These are phyloP conservation scores for Alternaria burnsii DNA, from an alignment of 2,329 filamentous ascomycete species.

Conservation along the genomic window DNA sequence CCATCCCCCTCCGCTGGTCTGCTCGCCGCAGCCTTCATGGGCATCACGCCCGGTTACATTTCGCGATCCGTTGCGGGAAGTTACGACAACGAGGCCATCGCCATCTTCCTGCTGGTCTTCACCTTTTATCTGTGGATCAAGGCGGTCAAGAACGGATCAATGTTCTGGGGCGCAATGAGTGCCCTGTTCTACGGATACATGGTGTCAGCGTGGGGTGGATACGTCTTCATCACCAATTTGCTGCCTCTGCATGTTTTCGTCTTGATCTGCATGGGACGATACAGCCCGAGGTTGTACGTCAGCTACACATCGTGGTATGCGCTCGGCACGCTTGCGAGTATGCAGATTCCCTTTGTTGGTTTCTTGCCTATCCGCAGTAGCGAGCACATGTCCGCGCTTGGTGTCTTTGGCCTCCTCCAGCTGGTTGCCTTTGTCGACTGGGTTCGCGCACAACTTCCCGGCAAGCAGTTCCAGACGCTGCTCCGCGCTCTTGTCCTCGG, in stretches of 20 bases:
- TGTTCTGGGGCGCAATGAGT: constrained; percentile 94
- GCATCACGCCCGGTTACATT: constrained; percentile 96
- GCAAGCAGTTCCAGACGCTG: constrained; percentile 93
- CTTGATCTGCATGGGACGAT: constrained; percentile 94
- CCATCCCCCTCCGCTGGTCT: constrained; percentile 94
- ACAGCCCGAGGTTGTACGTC: constrained; percentile 92
- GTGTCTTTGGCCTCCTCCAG: constrained; percentile 95
- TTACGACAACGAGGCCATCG: constrained; percentile 99
- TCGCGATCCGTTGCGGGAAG: constrained; percentile 96
- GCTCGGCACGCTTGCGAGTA: constrained; percentile 92
- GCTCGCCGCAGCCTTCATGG: constrained; percentile 94
- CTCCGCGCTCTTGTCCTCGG: constrained; percentile 77
- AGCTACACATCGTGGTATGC: constrained; percentile 99
- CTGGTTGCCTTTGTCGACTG: constrained; percentile 92
- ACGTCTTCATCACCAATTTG: constrained; percentile 98
- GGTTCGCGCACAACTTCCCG: constrained; percentile 84
- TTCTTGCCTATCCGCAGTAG: constrained; percentile 96
- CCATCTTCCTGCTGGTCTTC: constrained; percentile 97
- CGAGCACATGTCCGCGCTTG: constrained; percentile 97
- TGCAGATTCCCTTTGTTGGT: constrained; percentile 99
- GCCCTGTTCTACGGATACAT: constrained; percentile 99
- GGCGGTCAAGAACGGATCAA: constrained; percentile 93
- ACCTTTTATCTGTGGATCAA: constrained; percentile 99
- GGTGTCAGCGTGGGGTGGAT: constrained; percentile 99
- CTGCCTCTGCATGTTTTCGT: constrained; percentile 94